These are phyloP conservation scores for Entomortierella chlamydospora DNA, from an alignment of 192 early-diverging fungal species.

Conservation along the genomic window DNA sequence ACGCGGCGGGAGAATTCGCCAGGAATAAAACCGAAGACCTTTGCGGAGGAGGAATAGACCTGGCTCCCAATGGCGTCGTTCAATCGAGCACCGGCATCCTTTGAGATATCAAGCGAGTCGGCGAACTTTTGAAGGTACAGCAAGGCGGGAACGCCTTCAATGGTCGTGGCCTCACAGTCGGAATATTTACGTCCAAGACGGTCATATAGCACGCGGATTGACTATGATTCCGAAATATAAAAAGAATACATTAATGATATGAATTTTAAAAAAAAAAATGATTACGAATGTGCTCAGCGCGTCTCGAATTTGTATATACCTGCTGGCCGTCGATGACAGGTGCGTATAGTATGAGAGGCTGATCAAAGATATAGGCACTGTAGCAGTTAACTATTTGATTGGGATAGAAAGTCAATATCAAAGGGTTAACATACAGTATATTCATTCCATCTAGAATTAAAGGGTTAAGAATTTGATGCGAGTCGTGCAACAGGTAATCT, in stretches of 20 bases:
- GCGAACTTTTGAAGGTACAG: constrained; percentile 9
- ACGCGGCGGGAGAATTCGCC: background rate
- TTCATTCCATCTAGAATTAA: no score
- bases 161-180: constrained; percentile 12
- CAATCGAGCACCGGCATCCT: constrained; percentile 21
- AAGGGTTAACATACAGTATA: no score
- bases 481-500: background rate
- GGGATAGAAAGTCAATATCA: background rate
- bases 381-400: constrained; percentile 9
- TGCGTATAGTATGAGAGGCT: constrained; percentile 6
- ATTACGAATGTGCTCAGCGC: no score
- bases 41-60: background rate
- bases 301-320: constrained; percentile 1
- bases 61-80: constrained; percentile 14
- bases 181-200: no score
- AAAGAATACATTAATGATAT: no score
- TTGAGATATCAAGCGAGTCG: constrained; percentile 1
- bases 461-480: background rate
- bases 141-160: constrained; percentile 12
- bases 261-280: no score
- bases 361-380: background rate
- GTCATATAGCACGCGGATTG: constrained; percentile 4
- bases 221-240: background rate
- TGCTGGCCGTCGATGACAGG: constrained; percentile 19
- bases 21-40: background rate